These are phyloP conservation scores for Sporobolomyces pararoseus DNA, from an alignment of 768 basidiomycete genomes.

Conservation along the genomic window DNA sequence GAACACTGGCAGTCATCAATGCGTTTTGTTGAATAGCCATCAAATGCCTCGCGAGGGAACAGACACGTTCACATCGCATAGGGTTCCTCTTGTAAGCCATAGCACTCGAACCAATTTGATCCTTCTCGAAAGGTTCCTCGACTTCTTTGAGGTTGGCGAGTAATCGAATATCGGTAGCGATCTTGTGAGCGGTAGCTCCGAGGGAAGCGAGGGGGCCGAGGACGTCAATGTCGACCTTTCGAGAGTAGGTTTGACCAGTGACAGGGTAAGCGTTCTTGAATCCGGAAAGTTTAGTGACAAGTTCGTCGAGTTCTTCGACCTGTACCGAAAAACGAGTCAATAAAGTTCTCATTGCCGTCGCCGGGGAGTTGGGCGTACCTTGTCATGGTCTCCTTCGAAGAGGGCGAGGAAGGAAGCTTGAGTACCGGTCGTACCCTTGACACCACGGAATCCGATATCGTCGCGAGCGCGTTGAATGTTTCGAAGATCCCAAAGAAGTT, in stretches of 20 bases:
- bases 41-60: conserved; percentile 89
- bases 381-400: conserved; percentile 91
- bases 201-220: conserved; percentile 78
- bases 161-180: conserved; percentile 89
- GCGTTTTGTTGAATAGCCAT: conserved; percentile 96
- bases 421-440: conserved; percentile 98
- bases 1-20: conserved; percentile 86
- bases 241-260: conserved; percentile 96
- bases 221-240: conserved; percentile 94
- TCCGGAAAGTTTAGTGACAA: conserved; percentile 84
- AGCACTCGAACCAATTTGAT: conserved; percentile 85
- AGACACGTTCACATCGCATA: conserved; percentile 96
- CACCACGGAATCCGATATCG: conserved; percentile 94
- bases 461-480: conserved; percentile 84
- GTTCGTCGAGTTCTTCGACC: conserved; percentile 83
- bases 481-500: conserved; percentile 91
- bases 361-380: conserved; percentile 54
- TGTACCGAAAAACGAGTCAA: conserved; percentile 43
- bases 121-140: conserved; percentile 97
- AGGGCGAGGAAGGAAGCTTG: conserved; percentile 91
- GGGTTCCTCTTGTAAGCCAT: conserved; percentile 99
- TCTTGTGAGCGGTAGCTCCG: conserved; percentile 95
- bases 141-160: conserved; percentile 97
- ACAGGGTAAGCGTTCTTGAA: conserved; percentile 95
- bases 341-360: neutral